Percentiles rank a stretch among this genome's conserved stretches.
phyloP scores from a whole-genome alignment of 192 early-diverging fungal species.

The Umbelopsis vinacea region DNA sequence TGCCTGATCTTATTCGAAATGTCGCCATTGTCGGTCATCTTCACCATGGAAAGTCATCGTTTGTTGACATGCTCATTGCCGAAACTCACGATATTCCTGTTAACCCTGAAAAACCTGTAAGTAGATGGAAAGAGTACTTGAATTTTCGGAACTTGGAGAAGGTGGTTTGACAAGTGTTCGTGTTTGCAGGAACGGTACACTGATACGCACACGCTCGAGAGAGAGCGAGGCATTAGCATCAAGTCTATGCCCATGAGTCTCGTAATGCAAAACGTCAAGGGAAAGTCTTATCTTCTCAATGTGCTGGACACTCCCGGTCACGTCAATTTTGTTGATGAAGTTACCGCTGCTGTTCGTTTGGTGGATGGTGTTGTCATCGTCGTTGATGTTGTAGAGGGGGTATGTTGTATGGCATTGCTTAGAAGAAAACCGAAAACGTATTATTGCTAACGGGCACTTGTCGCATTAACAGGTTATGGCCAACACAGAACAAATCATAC shows the following conservation, averaged over 20 bases:
- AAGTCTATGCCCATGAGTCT: slow-evolving; percentile 95
- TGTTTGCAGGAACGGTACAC: slow-evolving; percentile 77
- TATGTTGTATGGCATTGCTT: slow-evolving; percentile 27
- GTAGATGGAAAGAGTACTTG: not conserved
- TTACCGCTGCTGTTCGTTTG: slow-evolving; percentile 81
- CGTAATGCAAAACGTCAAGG: slow-evolving; percentile 84
- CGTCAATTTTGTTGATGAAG: slow-evolving; percentile 94
- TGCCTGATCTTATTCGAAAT: slow-evolving; percentile 86
- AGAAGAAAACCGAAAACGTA: not conserved
- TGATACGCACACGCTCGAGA: slow-evolving; percentile 90
- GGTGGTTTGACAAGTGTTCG: slow-evolving; percentile 13
- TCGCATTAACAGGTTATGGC: slow-evolving; percentile 72
- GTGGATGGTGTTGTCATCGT: slow-evolving; percentile 91
- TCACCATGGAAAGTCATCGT: slow-evolving; percentile 96
- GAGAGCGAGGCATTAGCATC: slow-evolving; percentile 87
- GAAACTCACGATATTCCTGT: slow-evolving; percentile 77
- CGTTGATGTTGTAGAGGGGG: slow-evolving; percentile 96
- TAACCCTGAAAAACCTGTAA: slow-evolving; percentile 57
- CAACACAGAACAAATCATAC: slow-evolving; percentile 87
- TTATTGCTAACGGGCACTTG: not conserved
- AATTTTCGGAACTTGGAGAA: not conserved
- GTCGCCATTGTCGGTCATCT: slow-evolving; percentile 92
- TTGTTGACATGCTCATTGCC: slow-evolving; percentile 91
- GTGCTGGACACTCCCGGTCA: slow-evolving; percentile 94
- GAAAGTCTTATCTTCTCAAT: slow-evolving; percentile 90